Evolutionary conservation across 2,329 filamentous ascomycete species (phyloP).

Genomic region (Colletotrichum salicis): DNA sequence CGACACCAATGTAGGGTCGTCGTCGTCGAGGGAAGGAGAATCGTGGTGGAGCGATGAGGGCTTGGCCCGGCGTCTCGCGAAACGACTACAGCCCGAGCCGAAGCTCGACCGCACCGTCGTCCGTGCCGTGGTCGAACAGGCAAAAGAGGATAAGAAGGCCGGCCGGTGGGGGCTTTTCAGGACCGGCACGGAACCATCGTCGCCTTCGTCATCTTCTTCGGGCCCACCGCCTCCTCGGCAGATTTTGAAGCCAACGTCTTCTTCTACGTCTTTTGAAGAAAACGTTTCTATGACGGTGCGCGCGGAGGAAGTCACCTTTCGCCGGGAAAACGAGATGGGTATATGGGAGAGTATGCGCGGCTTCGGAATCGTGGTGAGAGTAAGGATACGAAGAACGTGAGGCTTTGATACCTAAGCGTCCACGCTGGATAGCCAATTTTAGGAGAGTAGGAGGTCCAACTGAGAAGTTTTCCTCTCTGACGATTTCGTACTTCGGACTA

Average conservation of each 20-base stretch:
- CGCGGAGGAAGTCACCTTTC: conserved; percentile 61
- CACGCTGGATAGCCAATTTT: too few species aligned
- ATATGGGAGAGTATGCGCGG: conserved; percentile 62
- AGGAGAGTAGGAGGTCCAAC: too few species aligned
- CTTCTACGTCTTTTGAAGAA: conserved; percentile 17
- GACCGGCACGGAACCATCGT: conserved; percentile 35
- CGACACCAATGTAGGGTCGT: not conserved
- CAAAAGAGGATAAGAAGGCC: conserved; percentile 47
- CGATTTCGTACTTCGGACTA: not conserved
- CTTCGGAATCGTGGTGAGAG: conserved; percentile 59
- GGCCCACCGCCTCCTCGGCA: not conserved
- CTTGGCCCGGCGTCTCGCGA: conserved; percentile 57
- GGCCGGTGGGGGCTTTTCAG: conserved; percentile 48
- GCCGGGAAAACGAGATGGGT: conserved; percentile 62
- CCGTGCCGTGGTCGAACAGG: conserved; percentile 44
- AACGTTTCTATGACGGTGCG: conserved; percentile 52
- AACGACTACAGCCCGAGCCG: conserved; percentile 48
- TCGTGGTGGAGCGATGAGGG: conserved; percentile 60
- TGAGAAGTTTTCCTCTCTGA: too few species aligned
- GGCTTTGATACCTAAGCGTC: not conserved
- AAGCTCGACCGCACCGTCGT: conserved; percentile 43
- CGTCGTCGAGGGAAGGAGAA: not conserved
- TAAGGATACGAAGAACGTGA: conserved; percentile 41
- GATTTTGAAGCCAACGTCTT: not conserved
- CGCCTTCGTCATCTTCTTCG: conserved; percentile 17